phyloP scores from a whole-genome alignment of 1,284 basidiomycete genomes.

The Rhizoctonia solani region DNA sequence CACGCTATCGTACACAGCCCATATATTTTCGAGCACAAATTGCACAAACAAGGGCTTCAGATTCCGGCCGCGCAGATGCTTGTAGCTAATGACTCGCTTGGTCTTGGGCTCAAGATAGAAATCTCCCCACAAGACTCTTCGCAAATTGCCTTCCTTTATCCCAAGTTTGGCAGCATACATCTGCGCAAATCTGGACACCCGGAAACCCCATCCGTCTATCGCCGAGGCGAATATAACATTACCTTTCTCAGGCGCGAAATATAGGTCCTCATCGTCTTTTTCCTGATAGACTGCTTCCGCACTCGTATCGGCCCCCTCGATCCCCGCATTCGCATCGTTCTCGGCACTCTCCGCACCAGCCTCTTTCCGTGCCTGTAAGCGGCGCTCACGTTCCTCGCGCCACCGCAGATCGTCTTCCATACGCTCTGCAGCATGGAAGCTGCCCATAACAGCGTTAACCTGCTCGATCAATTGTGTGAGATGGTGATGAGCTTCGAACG shows the following conservation, averaged over 20 bases:
- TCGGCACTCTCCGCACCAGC: slow-evolving; percentile 66
- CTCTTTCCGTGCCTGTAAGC: slow-evolving; percentile 74
- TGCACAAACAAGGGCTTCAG: slow-evolving; percentile 99
- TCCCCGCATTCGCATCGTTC: slow-evolving; percentile 48
- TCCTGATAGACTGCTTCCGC: slow-evolving; percentile 69
- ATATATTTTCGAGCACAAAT: slow-evolving; percentile 96
- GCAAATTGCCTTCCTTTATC: slow-evolving; percentile 86
- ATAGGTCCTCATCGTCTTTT: slow-evolving; percentile 96
- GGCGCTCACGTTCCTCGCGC: slow-evolving; percentile 87
- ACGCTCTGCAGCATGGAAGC: slow-evolving; percentile 93
- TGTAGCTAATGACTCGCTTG: slow-evolving; percentile 89
- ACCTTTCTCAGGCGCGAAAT: slow-evolving; percentile 94
- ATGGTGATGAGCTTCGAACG: slow-evolving; percentile 93
- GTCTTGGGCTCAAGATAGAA: slow-evolving; percentile 97
- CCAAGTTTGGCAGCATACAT: slow-evolving; percentile 91
- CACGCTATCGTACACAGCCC: slow-evolving; percentile 93
- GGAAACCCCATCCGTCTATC: slow-evolving; percentile 97
- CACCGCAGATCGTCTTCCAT: slow-evolving; percentile 97
- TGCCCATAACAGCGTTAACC: slow-evolving; percentile 97
- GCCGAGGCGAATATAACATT: slow-evolving; percentile 98
- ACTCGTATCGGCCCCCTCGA: slow-evolving; percentile 49
- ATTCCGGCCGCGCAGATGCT: slow-evolving; percentile 81
- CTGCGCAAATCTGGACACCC: slow-evolving; percentile 91
- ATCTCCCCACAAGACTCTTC: slow-evolving; percentile 94
- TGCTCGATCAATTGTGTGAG: slow-evolving; percentile 93